A percentile compares a stretch with the other conserved stretches of the same genome.
phyloP scores from a whole-genome alignment of 768 basidiomycete genomes.

The Hygrophoropsis aurantiaca region DNA sequence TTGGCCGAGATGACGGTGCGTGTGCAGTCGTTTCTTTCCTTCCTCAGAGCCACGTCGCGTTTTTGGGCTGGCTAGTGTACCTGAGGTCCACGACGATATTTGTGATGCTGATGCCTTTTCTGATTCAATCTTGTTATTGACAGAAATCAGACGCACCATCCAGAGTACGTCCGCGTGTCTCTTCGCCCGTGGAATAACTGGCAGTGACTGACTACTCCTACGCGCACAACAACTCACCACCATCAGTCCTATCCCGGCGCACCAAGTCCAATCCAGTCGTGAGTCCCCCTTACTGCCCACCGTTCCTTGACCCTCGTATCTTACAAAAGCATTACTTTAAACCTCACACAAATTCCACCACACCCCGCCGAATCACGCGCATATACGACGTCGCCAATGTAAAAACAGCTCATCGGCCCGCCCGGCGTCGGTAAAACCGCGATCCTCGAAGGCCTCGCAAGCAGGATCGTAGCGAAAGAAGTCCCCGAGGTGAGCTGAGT shows the following conservation, averaged over 20 bases:
- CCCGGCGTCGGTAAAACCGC: conserved; percentile 95
- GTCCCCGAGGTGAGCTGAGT: conserved; percentile 86
- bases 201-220: neutral
- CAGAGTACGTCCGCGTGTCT: conserved; percentile 61
- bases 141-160: conserved; percentile 86
- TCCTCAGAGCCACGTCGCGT: no score
- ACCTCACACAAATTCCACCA: no score
- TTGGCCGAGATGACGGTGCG: conserved; percentile 82
- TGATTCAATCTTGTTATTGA: no score
- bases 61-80: neutral
- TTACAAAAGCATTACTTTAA: no score
- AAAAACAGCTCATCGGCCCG: conserved; percentile 77
- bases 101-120: no score
- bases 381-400: neutral
- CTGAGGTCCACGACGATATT: neutral
- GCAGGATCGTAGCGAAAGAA: conserved; percentile 82
- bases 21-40: no score
- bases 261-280: no score
- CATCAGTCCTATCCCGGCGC: conserved; percentile 73
- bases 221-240: neutral
- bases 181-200: neutral
- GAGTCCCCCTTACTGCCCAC: conserved; percentile 86
- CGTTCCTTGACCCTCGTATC: neutral
- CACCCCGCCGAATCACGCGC: no score
- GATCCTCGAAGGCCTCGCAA: conserved; percentile 87